Evolutionary conservation across 2,329 filamentous ascomycete genomes (phyloP).

Genomic region (Aspergillus phoenicis): DNA sequence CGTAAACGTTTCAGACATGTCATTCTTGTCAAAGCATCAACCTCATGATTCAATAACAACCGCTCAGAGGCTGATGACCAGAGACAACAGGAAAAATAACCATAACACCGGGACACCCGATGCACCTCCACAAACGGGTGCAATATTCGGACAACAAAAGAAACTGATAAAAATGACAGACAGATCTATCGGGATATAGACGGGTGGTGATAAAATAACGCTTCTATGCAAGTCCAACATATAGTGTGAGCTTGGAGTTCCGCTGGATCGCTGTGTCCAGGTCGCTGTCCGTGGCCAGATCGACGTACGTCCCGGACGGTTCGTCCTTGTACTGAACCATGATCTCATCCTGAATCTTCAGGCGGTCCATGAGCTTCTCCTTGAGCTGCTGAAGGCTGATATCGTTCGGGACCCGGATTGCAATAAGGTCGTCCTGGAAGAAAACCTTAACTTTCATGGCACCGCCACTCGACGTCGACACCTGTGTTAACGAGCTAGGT

Average conservation of each 20-base stretch:
- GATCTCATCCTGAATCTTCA: constrained; percentile 77
- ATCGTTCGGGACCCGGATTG: constrained; percentile 82
- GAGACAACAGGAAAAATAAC: constrained; percentile 18
- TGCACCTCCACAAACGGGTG: constrained; percentile 11
- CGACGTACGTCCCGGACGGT: constrained; percentile 70
- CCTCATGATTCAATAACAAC: constrained; percentile 26
- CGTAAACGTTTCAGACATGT: constrained; percentile 34
- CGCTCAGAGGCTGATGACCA: constrained; percentile 28
- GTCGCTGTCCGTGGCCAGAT: constrained; percentile 77
- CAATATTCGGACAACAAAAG: not conserved
- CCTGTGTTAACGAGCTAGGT: constrained; percentile 57
- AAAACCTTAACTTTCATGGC: constrained; percentile 93
- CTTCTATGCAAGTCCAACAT: constrained; percentile 51
- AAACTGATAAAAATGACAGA: constrained; percentile 13
- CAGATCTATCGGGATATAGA: constrained; percentile 18
- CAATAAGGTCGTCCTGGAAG: constrained; percentile 88
- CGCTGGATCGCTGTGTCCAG: constrained; percentile 76
- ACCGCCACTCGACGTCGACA: constrained; percentile 44
- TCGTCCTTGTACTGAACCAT: constrained; percentile 87
- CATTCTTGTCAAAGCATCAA: constrained; percentile 36
- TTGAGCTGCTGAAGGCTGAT: constrained; percentile 77
- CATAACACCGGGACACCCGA: constrained; percentile 24
- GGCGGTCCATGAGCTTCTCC: constrained; percentile 80
- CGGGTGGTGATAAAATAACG: not conserved
- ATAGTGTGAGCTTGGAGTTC: constrained; percentile 84